Evolutionary conservation across 2,329 filamentous ascomycete species (phyloP).

Genomic region (Paracoccidioides lutzii): DNA sequence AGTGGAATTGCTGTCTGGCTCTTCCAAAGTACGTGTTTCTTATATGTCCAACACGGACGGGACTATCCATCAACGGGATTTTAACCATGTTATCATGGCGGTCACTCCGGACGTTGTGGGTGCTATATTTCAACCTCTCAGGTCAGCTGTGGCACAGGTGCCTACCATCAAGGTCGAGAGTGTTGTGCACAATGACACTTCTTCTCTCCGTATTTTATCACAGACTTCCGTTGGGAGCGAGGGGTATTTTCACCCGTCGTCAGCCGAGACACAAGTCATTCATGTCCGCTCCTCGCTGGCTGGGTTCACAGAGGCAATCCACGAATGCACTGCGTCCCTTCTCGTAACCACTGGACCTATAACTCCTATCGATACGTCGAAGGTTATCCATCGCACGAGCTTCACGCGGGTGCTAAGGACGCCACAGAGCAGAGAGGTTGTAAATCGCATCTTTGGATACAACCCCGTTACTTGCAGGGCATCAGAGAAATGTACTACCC

Average conservation of each 20-base stretch:
- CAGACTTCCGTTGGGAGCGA: constrained; percentile 4
- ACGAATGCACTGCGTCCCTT: constrained; percentile 39
- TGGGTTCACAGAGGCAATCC: constrained; percentile 38
- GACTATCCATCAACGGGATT: constrained; percentile 20
- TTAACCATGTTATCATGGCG: constrained; percentile 43
- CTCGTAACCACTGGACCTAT: constrained; percentile 43
- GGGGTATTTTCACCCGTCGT: not conserved
- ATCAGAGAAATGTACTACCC: constrained; percentile 25
- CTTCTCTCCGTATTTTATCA: not conserved
- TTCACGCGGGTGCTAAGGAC: constrained; percentile 44
- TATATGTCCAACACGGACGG: constrained; percentile 7
- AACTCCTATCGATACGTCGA: constrained; percentile 25
- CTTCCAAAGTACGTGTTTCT: constrained; percentile 12
- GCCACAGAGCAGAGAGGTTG: constrained; percentile 34
- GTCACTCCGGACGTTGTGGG: constrained; percentile 43
- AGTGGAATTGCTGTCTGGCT: constrained; percentile 9
- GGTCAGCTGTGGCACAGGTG: constrained; percentile 28
- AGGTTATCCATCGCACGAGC: constrained; percentile 33
- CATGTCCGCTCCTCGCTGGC: constrained; percentile 24
- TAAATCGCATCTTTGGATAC: constrained; percentile 35
- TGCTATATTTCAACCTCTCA: constrained; percentile 35
- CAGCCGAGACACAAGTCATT: constrained; percentile 20
- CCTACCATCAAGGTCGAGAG: constrained; percentile 39
- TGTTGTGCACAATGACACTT: constrained; percentile 32
- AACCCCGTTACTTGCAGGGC: not conserved